phyloP scores from a whole-genome alignment of 2,329 filamentous ascomycete species.

The Alternaria gansuensis region DNA sequence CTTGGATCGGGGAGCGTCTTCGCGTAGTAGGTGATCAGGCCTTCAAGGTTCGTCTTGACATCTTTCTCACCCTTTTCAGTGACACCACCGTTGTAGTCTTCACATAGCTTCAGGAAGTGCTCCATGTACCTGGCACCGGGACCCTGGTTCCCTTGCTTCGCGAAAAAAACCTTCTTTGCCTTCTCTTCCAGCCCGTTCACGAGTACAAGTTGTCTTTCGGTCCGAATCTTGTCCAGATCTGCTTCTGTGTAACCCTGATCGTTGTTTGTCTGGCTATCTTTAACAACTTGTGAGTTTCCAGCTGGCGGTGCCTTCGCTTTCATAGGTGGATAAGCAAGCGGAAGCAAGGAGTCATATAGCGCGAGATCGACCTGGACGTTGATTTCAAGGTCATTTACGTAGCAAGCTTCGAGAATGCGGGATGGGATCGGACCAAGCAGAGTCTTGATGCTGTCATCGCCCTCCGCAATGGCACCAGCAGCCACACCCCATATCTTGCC shows the following conservation, averaged over 20 bases:
- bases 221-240: constrained; percentile 79
- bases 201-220: constrained; percentile 83
- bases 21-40: constrained; percentile 75
- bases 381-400: constrained; percentile 87
- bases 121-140: constrained; percentile 76
- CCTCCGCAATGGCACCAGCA: constrained; percentile 82
- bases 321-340: constrained; percentile 82
- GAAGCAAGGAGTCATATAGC: constrained; percentile 87
- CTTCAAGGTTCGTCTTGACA: constrained; percentile 73
- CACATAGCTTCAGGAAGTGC: constrained; percentile 82
- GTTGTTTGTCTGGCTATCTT: constrained; percentile 63
- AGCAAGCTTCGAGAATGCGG: constrained; percentile 85
- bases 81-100: constrained; percentile 88
- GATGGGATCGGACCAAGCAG: constrained; percentile 85
- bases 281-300: constrained; percentile 67
- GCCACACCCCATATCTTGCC: constrained; percentile 94
- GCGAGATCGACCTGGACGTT: constrained; percentile 85
- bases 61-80: constrained; percentile 74
- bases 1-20: constrained; percentile 78
- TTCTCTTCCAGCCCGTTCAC: constrained; percentile 78
- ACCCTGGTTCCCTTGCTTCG: constrained; percentile 80
- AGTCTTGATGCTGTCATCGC: constrained; percentile 76
- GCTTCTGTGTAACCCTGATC: constrained; percentile 56
- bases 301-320: constrained; percentile 63
- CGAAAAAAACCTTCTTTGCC: constrained; percentile 87